Conservation (phyloP, 768 basidiomycete genomes). For the Candolleomyces eurysporus region DNA sequence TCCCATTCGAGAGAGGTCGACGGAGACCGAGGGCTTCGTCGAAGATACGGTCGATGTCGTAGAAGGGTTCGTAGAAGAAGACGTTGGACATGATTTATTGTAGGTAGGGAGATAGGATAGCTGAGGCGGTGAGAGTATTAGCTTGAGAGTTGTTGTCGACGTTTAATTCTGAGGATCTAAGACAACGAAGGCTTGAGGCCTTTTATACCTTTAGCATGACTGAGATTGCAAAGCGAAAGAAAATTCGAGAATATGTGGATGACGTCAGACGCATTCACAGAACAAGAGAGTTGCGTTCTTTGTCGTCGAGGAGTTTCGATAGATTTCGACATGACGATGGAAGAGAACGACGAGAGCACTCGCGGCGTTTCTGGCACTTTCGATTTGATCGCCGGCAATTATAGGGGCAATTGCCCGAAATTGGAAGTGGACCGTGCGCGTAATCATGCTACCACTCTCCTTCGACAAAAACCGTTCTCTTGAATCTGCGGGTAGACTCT, state of each 20-base stretch:
- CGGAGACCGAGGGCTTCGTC: background rate
- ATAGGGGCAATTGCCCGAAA: too few species aligned
- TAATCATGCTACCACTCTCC: too few species aligned
- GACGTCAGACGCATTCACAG: background rate
- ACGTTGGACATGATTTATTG: constrained; percentile 7
- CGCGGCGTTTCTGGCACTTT: background rate
- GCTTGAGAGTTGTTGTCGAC: background rate
- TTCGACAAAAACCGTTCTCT: too few species aligned
- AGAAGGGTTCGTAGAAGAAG: constrained; percentile 12
- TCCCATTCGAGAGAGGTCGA: background rate
- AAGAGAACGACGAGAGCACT: background rate
- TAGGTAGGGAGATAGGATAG: background rate
- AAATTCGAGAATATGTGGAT: too few species aligned
- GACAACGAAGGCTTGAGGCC: too few species aligned
- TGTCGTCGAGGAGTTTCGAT: background rate
- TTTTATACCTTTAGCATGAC: too few species aligned
- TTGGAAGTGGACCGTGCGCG: too few species aligned
- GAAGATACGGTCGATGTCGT: constrained; percentile 8
- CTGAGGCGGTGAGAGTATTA: background rate
- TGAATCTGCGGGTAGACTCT: too few species aligned
- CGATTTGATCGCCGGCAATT: background rate
- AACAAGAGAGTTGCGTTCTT: background rate
- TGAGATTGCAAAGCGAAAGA: too few species aligned
- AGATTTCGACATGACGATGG: background rate
- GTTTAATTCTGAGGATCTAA: too few species aligned